phyloP scores from a whole-genome alignment of 2,329 filamentous ascomycete species.

The Colletotrichum liaoningense region DNA sequence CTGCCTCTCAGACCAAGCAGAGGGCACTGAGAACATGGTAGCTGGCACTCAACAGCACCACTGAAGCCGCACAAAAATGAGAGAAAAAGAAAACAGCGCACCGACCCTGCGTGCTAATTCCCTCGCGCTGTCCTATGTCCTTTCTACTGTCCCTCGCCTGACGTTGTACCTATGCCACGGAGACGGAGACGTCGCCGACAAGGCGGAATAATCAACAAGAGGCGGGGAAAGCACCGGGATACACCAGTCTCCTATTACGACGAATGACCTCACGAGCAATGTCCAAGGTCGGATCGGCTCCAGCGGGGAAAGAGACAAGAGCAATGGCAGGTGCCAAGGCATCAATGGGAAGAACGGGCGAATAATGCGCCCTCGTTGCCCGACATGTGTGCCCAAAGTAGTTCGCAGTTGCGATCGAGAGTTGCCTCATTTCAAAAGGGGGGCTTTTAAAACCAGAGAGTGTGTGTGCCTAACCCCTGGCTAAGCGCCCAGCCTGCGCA shows the following conservation, averaged over 20 bases:
- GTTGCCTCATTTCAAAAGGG: background rate
- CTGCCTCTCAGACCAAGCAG: no score
- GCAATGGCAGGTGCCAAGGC: background rate
- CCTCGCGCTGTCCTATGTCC: background rate
- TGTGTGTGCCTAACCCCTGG: no score
- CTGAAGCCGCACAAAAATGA: no score
- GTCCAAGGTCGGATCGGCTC: background rate
- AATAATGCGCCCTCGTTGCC: background rate
- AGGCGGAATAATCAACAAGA: no score
- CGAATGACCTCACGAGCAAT: background rate
- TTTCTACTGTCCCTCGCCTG: background rate
- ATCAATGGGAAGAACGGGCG: background rate
- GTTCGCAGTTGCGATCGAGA: slow-evolving; percentile 9
- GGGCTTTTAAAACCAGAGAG: background rate
- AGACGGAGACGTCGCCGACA: background rate
- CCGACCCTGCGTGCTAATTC: background rate
- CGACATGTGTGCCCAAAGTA: background rate
- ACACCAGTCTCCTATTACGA: background rate
- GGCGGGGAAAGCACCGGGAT: no score
- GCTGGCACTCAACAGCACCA: background rate
- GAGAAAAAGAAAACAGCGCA: background rate
- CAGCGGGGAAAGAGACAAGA: background rate
- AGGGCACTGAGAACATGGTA: background rate
- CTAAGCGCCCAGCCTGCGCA: background rate
- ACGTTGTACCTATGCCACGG: background rate